Evolutionary conservation across 306 rosid species (phyloP), one percentile per base, ranked within the genome.

Genomic region (Arachis hypogaea): DNA sequence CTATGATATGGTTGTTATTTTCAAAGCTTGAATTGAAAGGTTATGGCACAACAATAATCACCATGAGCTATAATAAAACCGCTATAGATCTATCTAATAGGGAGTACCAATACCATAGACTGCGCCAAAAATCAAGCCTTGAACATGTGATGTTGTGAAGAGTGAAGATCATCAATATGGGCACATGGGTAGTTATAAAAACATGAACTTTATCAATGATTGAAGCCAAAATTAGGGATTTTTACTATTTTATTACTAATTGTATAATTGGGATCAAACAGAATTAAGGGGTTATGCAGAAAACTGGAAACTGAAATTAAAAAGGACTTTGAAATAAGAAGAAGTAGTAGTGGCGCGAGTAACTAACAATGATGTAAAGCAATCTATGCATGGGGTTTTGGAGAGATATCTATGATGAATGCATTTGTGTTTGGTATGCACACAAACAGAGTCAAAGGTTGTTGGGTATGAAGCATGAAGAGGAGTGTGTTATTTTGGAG

Each of bases 31-130:
- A 66, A 51, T 41, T 30, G 45, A 52, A 52, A 38, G 11, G 8
- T 76, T 54, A 67, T 59, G 67, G 47, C 44, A 69, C 45, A 4
- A 64, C 29, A 9, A 22, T 59, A 78, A 49, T 11, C 55, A 47
- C 46, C 66, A 47, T 5, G 18, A 33, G 11, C 59, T 2, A 33
- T 33, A 70, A 11, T 57, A 73, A 59, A 41, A 47, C 70, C 63
- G 10, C 12, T 22, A 45, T 58, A 77, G 84, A 87, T 82, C 89
- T 82, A 77, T 22, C 60, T 38, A 51, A 33, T 33, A 33, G 38
- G 58, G 50, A 18, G 77, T 9, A 68, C 12, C 28, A 7, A 75
- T 9, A 68, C 12, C 28, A 7, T 46, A 62, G 63, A 42, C 43
- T 7, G 61, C 44, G 62, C 77, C 54, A 12, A 77, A 66, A 51